phyloP scores from a whole-genome alignment of 345 rosid genomes.

The Atalantia buxifolia region DNA sequence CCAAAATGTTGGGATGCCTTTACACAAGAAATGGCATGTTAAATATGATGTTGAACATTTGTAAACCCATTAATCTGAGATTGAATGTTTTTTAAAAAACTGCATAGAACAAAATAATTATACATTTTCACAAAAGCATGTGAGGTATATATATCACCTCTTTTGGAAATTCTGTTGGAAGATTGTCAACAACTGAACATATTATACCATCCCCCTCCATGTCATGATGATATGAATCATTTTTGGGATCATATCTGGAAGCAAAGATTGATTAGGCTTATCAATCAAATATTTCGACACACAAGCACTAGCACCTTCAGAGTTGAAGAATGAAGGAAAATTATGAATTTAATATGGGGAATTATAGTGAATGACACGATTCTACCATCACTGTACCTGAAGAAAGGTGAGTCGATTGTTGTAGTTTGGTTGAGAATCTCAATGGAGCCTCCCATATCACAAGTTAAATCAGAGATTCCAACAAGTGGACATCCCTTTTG shows the following conservation, averaged over 20 bases:
- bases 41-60: too few species aligned
- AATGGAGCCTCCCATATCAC: conserved; percentile 79
- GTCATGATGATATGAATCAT: conserved; percentile 55
- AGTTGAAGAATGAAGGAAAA: background rate
- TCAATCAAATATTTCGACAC: background rate
- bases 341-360: background rate
- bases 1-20: conserved; percentile 96
- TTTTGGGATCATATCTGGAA: conserved; percentile 57
- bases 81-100: background rate
- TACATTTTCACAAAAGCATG: background rate
- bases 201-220: conserved; percentile 80
- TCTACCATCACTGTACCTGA: conserved; percentile 38
- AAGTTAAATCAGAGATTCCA: conserved; percentile 84
- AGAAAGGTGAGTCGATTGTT: conserved; percentile 73
- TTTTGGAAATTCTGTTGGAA: conserved; percentile 91
- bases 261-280: background rate
- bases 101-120: background rate
- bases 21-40: conserved; percentile 14
- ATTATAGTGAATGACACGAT: background rate
- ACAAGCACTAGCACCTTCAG: background rate
- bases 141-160: conserved; percentile 45
- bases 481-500: conserved; percentile 63
- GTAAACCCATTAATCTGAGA: too few species aligned
- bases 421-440: conserved; percentile 78
- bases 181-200: conserved; percentile 77